Percentiles rank a stretch among this genome's conserved stretches.
Conservation (phyloP, 108 stramenopile species). For the Nitzschia sp. region DNA sequence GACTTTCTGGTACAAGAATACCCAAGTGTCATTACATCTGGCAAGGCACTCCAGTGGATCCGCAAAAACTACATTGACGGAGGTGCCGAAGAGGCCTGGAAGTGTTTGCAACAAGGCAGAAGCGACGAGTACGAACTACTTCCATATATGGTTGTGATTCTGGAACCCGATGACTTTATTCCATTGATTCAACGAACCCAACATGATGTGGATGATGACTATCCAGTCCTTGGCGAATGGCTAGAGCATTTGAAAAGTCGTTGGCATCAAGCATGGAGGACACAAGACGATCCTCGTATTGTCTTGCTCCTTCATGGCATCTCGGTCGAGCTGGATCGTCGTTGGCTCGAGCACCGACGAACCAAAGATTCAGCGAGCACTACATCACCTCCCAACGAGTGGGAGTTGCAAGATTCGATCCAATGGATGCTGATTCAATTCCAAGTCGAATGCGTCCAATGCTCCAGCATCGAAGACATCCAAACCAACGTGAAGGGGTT, state of each 20-base stretch:
- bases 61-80: conserved; percentile 52
- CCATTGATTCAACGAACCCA: conserved; percentile 33
- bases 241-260: conserved; percentile 22
- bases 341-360: conserved; percentile 35
- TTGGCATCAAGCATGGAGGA: conserved; percentile 41
- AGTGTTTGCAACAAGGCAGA: conserved; percentile 24
- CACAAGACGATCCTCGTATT: conserved; percentile 27
- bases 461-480: conserved; percentile 30
- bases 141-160: conserved; percentile 33
- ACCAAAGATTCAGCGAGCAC: background rate
- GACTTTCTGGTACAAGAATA: conserved; percentile 12
- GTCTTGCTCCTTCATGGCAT: conserved; percentile 39
- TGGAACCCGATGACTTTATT: conserved; percentile 47
- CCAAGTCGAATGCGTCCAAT: conserved; percentile 54
- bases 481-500: conserved; percentile 30
- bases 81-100: conserved; percentile 44
- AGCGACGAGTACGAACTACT: conserved; percentile 33
- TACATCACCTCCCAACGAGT: conserved; percentile 35
- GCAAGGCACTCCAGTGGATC: conserved; percentile 46
- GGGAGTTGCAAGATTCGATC: conserved; percentile 51
- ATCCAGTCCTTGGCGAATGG: conserved; percentile 42
- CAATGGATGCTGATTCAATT: conserved; percentile 53
- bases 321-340: conserved; percentile 34
- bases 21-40: background rate
- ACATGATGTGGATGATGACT: conserved; percentile 51